Evolutionary conservation across 306 rosid species (phyloP), one percentile per base, ranked within the genome.

Genomic region (Fragaria ananassa): DNA sequence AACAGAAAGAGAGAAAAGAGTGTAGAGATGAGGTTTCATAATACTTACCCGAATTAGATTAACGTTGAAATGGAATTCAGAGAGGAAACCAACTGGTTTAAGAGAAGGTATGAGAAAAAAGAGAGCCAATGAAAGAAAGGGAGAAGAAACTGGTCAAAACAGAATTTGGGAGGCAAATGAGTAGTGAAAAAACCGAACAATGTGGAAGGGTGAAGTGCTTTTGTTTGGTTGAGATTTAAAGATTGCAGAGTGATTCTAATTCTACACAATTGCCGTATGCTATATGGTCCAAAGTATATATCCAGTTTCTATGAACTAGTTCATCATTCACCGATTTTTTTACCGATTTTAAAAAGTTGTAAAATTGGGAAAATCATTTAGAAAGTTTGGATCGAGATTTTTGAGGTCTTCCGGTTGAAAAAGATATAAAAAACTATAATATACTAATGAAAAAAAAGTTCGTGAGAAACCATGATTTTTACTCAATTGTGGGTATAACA

Each of bases 91-190:
- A 72, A 39, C 10, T 39, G 76, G 65, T 37, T 56, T 39, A 10
- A 25, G 60, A 8, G 21, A 45, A 42, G 72, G 54, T 34, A 21
- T 41, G 35, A 66, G 9, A 18, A 49, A 0, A 11, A 21, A 57
- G 25, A 57, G n/a, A 56, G 41, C 35, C 75, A n/a, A 53, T n/a
- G 75, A 71, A 19, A 2, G 75, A 57, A 5, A 9, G 15, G 15
- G 53, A 62, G 47, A 72, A 56, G 53, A 56, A 56, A 57, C 41
- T 56, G 76, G 76, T 62, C n/a, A 23, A 56, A 37, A 23, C 39
- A 46, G 76, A 14, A 72, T 39, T 39, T 62, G 11, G 35, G 68
- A 62, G 68, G 68, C 21, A 31, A 31, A 31, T 31, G 42, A 62
- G 67, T 29, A 61, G 67, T 14, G 67, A 61, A 29, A 14, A 61